Percentiles rank a stretch among this genome's conserved stretches.
These are phyloP conservation scores for Populus pruinosa DNA, from an alignment of 345 rosid genomes.

Conservation along the genomic window DNA sequence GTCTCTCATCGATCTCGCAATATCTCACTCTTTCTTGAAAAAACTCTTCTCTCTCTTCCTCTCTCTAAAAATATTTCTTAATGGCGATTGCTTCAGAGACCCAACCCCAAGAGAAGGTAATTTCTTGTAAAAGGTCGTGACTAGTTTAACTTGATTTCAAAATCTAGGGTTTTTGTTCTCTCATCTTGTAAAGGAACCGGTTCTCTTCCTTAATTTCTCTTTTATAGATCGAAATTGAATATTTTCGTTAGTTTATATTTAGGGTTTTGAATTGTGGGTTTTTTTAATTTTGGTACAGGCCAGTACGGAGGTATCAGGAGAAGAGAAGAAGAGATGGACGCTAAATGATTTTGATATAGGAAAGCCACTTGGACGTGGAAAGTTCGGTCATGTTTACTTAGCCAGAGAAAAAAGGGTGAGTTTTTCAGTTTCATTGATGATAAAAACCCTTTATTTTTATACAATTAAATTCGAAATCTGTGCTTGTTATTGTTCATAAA, in stretches of 20 bases:
- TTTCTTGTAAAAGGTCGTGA: neutral
- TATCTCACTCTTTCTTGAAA: neutral
- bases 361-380: slow-evolving; percentile 94
- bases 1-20: neutral
- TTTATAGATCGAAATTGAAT: too few relatives aligned
- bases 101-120: slow-evolving; percentile 59
- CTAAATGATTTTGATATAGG: slow-evolving; percentile 83
- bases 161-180: neutral
- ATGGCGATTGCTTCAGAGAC: slow-evolving; percentile 74
- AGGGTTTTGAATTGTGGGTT: neutral
- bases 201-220: neutral
- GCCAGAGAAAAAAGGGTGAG: slow-evolving; percentile 87
- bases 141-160: neutral
- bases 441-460: neutral
- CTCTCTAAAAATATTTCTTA: slow-evolving; percentile 13
- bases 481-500: too few relatives aligned
- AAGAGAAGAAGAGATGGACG: slow-evolving; percentile 72
- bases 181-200: neutral
- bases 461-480: neutral
- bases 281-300: slow-evolving; percentile 30
- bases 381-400: slow-evolving; percentile 91
- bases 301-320: slow-evolving; percentile 49
- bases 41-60: neutral
- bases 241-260: too few relatives aligned
- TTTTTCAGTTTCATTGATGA: neutral